Evolutionary conservation across 371 early-diverging fungal genomes (phyloP).

Genomic region (Rhizomucor miehei): DNA sequence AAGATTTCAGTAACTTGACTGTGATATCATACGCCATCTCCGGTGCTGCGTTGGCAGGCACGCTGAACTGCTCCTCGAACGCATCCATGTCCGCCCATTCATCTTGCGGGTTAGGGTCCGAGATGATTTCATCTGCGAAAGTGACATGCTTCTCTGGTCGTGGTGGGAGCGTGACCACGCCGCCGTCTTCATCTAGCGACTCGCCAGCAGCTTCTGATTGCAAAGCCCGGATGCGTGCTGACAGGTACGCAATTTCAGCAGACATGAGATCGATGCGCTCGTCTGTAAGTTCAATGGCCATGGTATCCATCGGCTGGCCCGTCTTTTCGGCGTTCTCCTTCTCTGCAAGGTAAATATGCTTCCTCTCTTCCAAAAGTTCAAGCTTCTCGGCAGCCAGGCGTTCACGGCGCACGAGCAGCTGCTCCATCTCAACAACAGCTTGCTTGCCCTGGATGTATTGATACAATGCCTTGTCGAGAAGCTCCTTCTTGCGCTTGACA

Average conservation of each 20-base stretch:
- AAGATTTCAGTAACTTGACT: conserved; percentile 61
- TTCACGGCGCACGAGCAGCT: conserved; percentile 53
- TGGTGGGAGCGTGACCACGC: background rate
- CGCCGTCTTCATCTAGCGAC: conserved; percentile 35
- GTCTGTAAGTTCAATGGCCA: conserved; percentile 68
- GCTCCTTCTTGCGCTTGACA: conserved; percentile 52
- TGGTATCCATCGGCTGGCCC: conserved; percentile 49
- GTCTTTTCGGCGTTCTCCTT: conserved; percentile 51
- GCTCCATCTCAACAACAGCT: conserved; percentile 50
- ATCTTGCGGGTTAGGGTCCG: conserved; percentile 29
- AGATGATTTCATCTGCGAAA: conserved; percentile 47
- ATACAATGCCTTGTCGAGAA: conserved; percentile 59
- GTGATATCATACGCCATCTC: conserved; percentile 63
- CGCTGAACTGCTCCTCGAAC: conserved; percentile 56
- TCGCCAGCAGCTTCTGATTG: conserved; percentile 73
- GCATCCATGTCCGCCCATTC: conserved; percentile 51
- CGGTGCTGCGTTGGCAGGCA: conserved; percentile 55
- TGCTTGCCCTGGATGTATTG: conserved; percentile 52
- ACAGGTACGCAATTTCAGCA: conserved; percentile 76
- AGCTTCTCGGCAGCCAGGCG: conserved; percentile 65
- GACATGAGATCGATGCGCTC: conserved; percentile 83
- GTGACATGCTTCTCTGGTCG: conserved; percentile 32
- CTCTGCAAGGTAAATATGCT: conserved; percentile 62
- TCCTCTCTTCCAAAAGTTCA: conserved; percentile 70
- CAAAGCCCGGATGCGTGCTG: conserved; percentile 66